Evolutionary conservation across 345 rosid species (phyloP).

Genomic region (Citrus trifoliata): DNA sequence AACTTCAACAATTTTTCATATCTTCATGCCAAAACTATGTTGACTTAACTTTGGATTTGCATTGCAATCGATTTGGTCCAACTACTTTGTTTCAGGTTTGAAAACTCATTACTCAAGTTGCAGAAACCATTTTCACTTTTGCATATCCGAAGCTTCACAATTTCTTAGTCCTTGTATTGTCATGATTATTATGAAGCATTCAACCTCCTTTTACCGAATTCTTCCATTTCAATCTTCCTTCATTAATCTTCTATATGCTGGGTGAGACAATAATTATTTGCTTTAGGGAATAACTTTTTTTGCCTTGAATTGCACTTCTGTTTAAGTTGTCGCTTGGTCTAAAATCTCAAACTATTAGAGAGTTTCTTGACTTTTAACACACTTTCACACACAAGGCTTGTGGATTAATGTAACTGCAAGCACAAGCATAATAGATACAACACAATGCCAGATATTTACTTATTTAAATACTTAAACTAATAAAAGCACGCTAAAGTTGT

Average conservation of each 20-base stretch:
- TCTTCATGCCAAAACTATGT: slow-evolving; percentile 75
- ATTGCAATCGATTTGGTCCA: slow-evolving; percentile 95
- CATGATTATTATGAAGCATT: background rate
- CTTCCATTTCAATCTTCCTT: background rate
- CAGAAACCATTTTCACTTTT: background rate
- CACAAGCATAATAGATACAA: background rate
- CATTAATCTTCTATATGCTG: background rate
- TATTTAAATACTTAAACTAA: background rate
- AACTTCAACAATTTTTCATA: slow-evolving; percentile 63
- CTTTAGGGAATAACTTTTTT: background rate
- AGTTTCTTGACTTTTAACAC: background rate
- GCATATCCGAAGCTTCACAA: background rate
- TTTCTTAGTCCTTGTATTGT: slow-evolving; percentile 7
- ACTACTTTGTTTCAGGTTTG: slow-evolving; percentile 88
- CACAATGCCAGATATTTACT: background rate
- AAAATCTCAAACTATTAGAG: background rate
- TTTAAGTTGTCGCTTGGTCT: background rate
- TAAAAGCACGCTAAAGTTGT: background rate
- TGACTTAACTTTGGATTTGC: slow-evolving; percentile 85
- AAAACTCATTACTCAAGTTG: background rate
- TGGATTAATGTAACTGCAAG: background rate
- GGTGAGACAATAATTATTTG: background rate
- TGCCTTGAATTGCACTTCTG: background rate
- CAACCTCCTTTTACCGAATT: background rate
- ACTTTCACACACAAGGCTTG: background rate